These are phyloP conservation scores for Gossypium raimondii DNA, from an alignment of 345 rosid species.

Conservation along the genomic window DNA sequence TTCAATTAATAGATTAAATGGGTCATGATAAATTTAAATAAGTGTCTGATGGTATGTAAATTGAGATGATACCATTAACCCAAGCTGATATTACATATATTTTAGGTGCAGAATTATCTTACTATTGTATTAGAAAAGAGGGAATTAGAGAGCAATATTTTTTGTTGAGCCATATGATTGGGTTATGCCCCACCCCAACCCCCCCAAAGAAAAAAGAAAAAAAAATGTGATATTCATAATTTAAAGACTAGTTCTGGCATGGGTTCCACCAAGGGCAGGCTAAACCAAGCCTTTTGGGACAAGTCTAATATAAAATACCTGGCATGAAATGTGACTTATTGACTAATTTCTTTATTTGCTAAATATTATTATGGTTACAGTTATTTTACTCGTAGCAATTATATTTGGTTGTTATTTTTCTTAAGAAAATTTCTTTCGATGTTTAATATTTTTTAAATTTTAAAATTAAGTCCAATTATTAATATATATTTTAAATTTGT, in stretches of 20 bases:
- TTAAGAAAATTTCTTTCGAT: not conserved
- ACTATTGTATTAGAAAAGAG: not conserved
- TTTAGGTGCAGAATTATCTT: not conserved
- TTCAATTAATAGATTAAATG: too few relatives aligned
- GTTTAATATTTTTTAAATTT: too few relatives aligned
- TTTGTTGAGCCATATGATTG: not conserved
- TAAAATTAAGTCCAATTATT: too few relatives aligned
- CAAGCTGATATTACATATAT: not conserved
- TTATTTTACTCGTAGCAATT: not conserved
- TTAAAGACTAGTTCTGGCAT: constrained; percentile 5
- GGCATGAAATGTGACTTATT: not conserved
- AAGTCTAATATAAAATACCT: not conserved
- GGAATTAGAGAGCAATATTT: not conserved
- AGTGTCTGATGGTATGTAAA: too few relatives aligned
- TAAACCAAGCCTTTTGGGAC: not conserved
- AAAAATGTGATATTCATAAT: not conserved
- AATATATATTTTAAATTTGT: too few relatives aligned
- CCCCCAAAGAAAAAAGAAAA: too few relatives aligned
- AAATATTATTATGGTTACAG: not conserved
- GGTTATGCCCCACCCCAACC: not conserved
- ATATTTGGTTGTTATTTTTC: not conserved
- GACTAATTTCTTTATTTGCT: not conserved
- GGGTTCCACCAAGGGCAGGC: constrained; percentile 18
- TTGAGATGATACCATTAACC: too few relatives aligned
- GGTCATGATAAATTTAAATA: too few relatives aligned